phyloP scores from a whole-genome alignment of 2,329 filamentous ascomycete species.

The Beauveria sp. region DNA sequence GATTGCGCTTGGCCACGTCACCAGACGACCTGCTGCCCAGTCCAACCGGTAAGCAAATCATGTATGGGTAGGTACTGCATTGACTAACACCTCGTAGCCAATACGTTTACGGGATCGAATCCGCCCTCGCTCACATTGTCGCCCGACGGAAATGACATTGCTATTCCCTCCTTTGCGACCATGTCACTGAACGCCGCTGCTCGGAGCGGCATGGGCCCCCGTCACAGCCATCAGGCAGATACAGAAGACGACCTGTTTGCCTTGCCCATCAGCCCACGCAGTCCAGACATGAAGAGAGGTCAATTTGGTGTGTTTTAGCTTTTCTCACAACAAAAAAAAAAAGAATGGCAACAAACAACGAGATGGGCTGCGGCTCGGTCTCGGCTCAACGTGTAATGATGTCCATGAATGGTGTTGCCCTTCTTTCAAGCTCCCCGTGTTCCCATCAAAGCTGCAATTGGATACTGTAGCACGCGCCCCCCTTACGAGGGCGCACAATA shows the following conservation, averaged over 20 bases:
- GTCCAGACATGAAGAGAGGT: conserved; percentile 77
- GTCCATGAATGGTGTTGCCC: not conserved
- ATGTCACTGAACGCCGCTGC: conserved; percentile 29
- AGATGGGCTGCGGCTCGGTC: not conserved
- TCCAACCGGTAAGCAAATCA: conserved; percentile 38
- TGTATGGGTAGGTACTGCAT: conserved; percentile 13
- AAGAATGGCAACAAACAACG: not conserved
- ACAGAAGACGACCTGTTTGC: conserved; percentile 77
- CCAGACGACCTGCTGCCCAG: conserved; percentile 53
- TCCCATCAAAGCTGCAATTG: not conserved
- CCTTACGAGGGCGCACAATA: not conserved
- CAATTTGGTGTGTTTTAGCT: conserved; percentile 56
- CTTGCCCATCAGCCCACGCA: conserved; percentile 76
- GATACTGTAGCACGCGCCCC: not conserved
- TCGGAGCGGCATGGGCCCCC: conserved; percentile 17
- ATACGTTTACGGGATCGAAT: conserved; percentile 26
- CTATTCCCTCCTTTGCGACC: conserved; percentile 28
- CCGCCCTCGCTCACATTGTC: conserved; percentile 27
- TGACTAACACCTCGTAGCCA: conserved; percentile 18
- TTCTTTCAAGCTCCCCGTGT: not conserved
- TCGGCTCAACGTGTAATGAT: not conserved
- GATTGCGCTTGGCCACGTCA: conserved; percentile 69
- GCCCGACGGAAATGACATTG: conserved; percentile 25
- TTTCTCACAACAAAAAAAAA: not conserved
- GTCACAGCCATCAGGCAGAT: conserved; percentile 17